Evolutionary conservation across 176 grass and related monocot genomes (phyloP), one percentile per base, ranked within the genome.

Genomic region (Zoysia pacifica): DNA sequence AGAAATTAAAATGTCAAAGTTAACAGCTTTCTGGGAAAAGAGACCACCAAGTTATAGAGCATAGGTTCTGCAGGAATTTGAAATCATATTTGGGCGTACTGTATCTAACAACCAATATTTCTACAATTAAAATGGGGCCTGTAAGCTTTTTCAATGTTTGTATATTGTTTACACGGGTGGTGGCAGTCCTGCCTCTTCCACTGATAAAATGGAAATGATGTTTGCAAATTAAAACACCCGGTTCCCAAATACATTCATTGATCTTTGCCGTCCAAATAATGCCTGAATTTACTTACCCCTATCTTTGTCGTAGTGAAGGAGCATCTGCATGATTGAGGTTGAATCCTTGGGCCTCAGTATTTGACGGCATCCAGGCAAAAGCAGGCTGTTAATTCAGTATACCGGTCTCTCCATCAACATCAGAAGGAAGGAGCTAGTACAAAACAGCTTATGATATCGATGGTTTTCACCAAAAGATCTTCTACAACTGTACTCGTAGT

Each of bases 21-120:
- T 49, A 3, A 50, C 48, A 0, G 19, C 76, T 78, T 67, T 67
- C 9, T 36, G 48, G 28, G 76, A 67, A 78, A 78, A 67, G 76
- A 20, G 62, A 7, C 48, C 62, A 43, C 46, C 39, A 47, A 65
- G 36, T 9, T 8, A 65, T 52, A 52, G 75, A 43, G 76, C 61
- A 78, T 20, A 66, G 50, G 47, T 50, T 78, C 75, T 51, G 15
- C 1, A 20, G 2, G 5, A 51, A 39, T 78, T 78, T 66, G 46
- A 78, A 66, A 78, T 66, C 14, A 65, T 78, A 54, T 61, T 61
- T 53, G 4, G 7, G 3, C 9, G 37, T 67, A 52, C 76, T 49
- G 76, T 66, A 53, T 62, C 56, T 62, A 47, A 79, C 37, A 67
- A 79, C 16, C 37, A 9, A 14, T 79, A 48, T 67, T 53, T 67